Percentiles rank a stretch among this genome's conserved stretches.
Evolutionary conservation across 2,329 filamentous ascomycete species (phyloP).

Genomic region (Epicoccum nigrum): DNA sequence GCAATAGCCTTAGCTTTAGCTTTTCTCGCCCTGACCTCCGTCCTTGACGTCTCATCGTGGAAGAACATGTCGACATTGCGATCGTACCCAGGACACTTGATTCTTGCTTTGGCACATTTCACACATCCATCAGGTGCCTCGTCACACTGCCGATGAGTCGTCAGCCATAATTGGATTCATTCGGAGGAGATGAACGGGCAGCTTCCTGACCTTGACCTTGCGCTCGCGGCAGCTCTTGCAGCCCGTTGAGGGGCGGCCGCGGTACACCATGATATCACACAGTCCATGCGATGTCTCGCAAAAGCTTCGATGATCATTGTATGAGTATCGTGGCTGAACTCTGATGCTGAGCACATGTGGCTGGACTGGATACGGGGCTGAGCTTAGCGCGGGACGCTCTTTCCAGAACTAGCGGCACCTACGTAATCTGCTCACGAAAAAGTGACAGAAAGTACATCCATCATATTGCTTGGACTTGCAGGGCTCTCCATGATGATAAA

Average conservation of each 20-base stretch:
- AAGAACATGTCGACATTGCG: slow-evolving; percentile 37
- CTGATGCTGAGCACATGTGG: too few relatives aligned
- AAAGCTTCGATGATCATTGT: neutral
- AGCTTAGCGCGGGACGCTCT: too few relatives aligned
- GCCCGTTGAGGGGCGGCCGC: slow-evolving; percentile 42
- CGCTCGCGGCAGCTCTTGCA: slow-evolving; percentile 48
- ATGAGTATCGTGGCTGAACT: too few relatives aligned
- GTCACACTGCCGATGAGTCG: slow-evolving; percentile 33
- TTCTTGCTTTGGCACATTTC: slow-evolving; percentile 33
- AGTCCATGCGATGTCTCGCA: neutral
- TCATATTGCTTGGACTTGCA: too few relatives aligned
- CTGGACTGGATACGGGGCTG: too few relatives aligned
- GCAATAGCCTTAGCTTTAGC: slow-evolving; percentile 41
- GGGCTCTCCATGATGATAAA: too few relatives aligned
- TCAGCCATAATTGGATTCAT: neutral
- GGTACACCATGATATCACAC: slow-evolving; percentile 38
- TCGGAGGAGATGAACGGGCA: neutral
- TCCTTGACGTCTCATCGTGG: slow-evolving; percentile 39
- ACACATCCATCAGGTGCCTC: slow-evolving; percentile 35
- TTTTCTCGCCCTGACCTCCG: slow-evolving; percentile 34
- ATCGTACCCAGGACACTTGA: slow-evolving; percentile 42
- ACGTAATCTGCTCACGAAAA: too few relatives aligned
- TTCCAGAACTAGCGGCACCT: too few relatives aligned
- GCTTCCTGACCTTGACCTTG: slow-evolving; percentile 47
- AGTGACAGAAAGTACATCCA: too few relatives aligned